A percentile compares a stretch with the other conserved stretches of the same genome.
These are phyloP conservation scores for Penicillium palitans DNA, from an alignment of 2,329 filamentous ascomycete genomes.

Conservation along the genomic window DNA sequence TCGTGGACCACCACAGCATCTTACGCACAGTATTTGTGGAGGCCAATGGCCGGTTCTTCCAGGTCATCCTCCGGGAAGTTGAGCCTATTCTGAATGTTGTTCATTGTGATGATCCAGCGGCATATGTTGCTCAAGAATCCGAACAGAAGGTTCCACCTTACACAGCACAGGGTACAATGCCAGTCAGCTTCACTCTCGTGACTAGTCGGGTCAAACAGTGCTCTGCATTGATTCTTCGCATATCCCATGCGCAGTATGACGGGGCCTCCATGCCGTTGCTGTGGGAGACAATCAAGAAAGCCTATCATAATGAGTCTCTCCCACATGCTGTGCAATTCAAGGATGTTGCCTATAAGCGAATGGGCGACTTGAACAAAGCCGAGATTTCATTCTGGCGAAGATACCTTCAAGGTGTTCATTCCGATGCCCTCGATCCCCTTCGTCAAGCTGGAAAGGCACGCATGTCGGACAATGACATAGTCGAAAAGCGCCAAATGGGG, in stretches of 20 bases:
- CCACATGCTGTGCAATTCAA: not conserved
- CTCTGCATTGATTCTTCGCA: not conserved
- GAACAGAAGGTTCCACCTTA: not conserved
- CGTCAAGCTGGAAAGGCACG: not conserved
- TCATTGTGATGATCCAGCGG: constrained; percentile 6
- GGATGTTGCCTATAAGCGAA: not conserved
- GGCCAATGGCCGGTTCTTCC: not conserved
- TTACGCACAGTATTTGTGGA: constrained; percentile 12
- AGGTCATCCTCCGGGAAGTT: constrained; percentile 8
- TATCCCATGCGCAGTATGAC: constrained; percentile 11
- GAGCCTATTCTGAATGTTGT: constrained; percentile 4
- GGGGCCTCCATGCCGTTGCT: constrained; percentile 1
- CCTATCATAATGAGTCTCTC: not conserved
- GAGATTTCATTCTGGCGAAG: not conserved
- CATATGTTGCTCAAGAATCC: constrained; percentile 1
- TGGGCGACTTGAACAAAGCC: not conserved
- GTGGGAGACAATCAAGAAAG: constrained; percentile 5
- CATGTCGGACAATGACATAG: not conserved
- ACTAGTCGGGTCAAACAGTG: not conserved
- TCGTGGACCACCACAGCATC: constrained; percentile 9
- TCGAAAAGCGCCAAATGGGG: not conserved
- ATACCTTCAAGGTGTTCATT: not conserved
- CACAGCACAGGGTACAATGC: not conserved
- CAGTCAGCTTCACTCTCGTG: not conserved
- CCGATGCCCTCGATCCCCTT: not conserved